These are phyloP conservation scores for Pyrus pyrifolia DNA, from an alignment of 306 rosid genomes.

Conservation along the genomic window DNA sequence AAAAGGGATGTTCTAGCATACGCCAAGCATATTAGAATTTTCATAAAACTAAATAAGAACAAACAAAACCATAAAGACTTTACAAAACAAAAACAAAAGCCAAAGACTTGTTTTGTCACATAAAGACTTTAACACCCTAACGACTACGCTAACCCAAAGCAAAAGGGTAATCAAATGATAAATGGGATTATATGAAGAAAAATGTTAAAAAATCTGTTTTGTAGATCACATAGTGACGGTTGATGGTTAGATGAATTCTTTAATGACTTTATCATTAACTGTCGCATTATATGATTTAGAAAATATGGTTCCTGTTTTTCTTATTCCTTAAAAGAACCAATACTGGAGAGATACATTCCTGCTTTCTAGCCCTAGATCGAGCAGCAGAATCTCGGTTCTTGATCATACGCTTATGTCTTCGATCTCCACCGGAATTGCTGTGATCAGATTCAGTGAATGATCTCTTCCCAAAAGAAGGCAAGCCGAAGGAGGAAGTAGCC, in stretches of 20 bases:
- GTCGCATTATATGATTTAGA: too few species aligned
- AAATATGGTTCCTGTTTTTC: too few species aligned
- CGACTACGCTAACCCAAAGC: not conserved
- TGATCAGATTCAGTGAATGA: conserved; percentile 25
- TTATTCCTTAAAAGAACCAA: not conserved
- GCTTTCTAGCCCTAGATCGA: conserved; percentile 85
- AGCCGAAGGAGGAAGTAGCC: conserved; percentile 12
- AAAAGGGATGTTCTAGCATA: too few species aligned
- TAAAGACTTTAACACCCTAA: too few species aligned
- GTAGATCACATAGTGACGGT: not conserved
- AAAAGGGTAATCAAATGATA: not conserved
- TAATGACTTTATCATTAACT: too few species aligned
- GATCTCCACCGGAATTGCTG: conserved; percentile 2
- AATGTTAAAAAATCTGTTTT: not conserved
- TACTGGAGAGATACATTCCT: conserved; percentile 33
- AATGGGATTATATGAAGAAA: not conserved
- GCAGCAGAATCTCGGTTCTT: conserved; percentile 95
- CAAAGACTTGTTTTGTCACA: too few species aligned
- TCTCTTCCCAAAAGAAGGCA: conserved; percentile 29
- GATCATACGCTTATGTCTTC: conserved; percentile 73
- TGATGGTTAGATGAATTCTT: too few species aligned
- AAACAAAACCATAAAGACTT: too few species aligned
- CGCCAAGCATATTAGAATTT: too few species aligned
- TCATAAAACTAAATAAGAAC: too few species aligned
- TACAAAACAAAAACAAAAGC: too few species aligned